These are phyloP conservation scores for Filobasidium uniguttulatum DNA, from an alignment of 1,284 basidiomycete genomes.

Conservation along the genomic window DNA sequence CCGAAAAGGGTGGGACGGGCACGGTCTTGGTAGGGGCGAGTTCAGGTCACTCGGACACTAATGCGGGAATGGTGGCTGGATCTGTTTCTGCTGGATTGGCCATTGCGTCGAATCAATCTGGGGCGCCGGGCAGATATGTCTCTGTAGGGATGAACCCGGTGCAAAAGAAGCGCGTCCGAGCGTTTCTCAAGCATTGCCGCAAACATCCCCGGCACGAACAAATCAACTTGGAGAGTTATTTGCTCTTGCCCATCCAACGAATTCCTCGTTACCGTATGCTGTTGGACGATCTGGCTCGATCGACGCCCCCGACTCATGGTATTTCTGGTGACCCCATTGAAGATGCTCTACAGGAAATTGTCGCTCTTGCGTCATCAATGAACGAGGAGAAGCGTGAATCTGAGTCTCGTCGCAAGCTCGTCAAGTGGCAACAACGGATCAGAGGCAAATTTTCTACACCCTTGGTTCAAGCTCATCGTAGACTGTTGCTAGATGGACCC, in stretches of 20 bases:
- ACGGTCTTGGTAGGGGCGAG: background rate
- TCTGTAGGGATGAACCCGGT: conserved; percentile 24
- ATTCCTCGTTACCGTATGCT: conserved; percentile 90
- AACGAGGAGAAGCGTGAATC: conserved; percentile 92
- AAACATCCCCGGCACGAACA: conserved; percentile 84
- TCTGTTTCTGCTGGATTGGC: conserved; percentile 12
- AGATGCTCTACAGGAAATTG: conserved; percentile 69
- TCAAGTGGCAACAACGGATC: conserved; percentile 81
- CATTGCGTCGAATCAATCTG: conserved; percentile 8
- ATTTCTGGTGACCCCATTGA: conserved; percentile 69
- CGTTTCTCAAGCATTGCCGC: conserved; percentile 66
- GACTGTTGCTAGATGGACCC: conserved; percentile 73
- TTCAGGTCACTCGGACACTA: background rate
- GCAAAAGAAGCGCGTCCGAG: conserved; percentile 72
- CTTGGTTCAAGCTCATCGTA: conserved; percentile 93
- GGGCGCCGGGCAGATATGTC: conserved; percentile 14
- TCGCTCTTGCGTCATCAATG: conserved; percentile 77
- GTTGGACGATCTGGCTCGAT: conserved; percentile 69
- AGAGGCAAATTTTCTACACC: conserved; percentile 84
- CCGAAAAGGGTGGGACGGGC: conserved; percentile 37
- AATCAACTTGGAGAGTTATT: conserved; percentile 85
- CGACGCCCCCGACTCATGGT: conserved; percentile 61
- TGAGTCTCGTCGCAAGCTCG: conserved; percentile 73
- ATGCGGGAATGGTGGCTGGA: background rate
- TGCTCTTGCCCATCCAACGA: conserved; percentile 87